A percentile compares a stretch with the other conserved stretches of the same genome.
These are phyloP conservation scores for Fusarium cicatricum DNA, from an alignment of 2,329 filamentous ascomycete species.

Conservation along the genomic window DNA sequence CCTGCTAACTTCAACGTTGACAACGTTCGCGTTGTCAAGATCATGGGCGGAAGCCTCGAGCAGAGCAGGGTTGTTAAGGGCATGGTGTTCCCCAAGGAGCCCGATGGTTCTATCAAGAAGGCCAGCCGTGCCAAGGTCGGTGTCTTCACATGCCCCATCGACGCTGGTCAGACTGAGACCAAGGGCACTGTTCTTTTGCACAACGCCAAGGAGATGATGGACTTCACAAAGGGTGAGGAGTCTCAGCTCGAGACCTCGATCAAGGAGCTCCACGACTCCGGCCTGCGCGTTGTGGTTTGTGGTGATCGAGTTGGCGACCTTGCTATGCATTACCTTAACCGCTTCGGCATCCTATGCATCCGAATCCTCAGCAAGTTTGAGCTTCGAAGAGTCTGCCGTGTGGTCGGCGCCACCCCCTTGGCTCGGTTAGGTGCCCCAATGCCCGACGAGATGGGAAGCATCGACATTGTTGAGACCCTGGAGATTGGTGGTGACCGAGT, in stretches of 20 bases:
- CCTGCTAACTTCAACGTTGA: conserved; percentile 97
- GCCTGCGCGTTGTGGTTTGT: conserved; percentile 88
- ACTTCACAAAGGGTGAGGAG: conserved; percentile 98
- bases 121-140: conserved; percentile 92
- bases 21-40: conserved; percentile 99
- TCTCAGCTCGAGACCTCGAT: conserved; percentile 86
- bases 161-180: conserved; percentile 95
- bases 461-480: conserved; percentile 95
- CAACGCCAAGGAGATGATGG: conserved; percentile 98
- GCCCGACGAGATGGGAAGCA: conserved; percentile 98
- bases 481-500: conserved; percentile 98
- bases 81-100: conserved; percentile 97
- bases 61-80: conserved; percentile 95
- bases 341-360: conserved; percentile 94
- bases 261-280: conserved; percentile 96
- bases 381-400: conserved; percentile 90
- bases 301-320: conserved; percentile 95
- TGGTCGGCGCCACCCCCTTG: conserved; percentile 95
- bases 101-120: conserved; percentile 92
- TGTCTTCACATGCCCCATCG: conserved; percentile 95
- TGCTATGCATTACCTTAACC: conserved; percentile 97
- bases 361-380: conserved; percentile 99
- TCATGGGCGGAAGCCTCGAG: conserved; percentile 95
- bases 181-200: conserved; percentile 97
- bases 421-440: conserved; percentile 95